These are phyloP conservation scores for Exophiala dermatitidis DNA, from an alignment of 2,329 filamentous ascomycete species.

Conservation along the genomic window DNA sequence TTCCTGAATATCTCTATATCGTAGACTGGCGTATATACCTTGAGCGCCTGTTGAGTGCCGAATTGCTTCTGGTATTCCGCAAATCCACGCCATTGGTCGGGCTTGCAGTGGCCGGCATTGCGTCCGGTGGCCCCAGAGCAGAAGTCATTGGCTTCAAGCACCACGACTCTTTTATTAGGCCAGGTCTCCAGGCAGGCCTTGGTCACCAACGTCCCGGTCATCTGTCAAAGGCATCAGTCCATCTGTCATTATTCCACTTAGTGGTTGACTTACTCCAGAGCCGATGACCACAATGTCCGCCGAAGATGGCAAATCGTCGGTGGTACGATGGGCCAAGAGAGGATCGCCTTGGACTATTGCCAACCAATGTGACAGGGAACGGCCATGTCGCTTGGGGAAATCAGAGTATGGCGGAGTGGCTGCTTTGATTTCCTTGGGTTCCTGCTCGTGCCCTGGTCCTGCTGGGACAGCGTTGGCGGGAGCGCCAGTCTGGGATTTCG, in stretches of 20 bases:
- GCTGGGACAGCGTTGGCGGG: too few relatives aligned
- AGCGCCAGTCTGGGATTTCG: too few relatives aligned
- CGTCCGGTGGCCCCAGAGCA: slow-evolving; percentile 41
- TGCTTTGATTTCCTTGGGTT: too few relatives aligned
- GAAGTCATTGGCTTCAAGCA: slow-evolving; percentile 35
- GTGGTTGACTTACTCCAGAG: slow-evolving; percentile 39
- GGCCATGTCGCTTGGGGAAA: background rate
- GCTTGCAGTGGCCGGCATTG: slow-evolving; percentile 41
- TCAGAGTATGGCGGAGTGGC: background rate
- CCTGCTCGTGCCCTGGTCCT: too few relatives aligned
- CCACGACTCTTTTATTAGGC: slow-evolving; percentile 28
- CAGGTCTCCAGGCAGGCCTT: slow-evolving; percentile 16
- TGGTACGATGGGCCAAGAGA: slow-evolving; percentile 2
- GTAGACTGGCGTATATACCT: background rate
- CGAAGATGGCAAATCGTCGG: slow-evolving; percentile 30
- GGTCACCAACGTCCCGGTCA: slow-evolving; percentile 32
- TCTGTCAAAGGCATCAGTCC: slow-evolving; percentile 29
- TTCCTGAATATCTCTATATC: background rate
- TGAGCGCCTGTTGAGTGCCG: slow-evolving; percentile 1
- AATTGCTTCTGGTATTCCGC: background rate
- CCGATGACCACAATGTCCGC: slow-evolving; percentile 44
- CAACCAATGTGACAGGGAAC: slow-evolving; percentile 1
- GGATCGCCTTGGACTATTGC: background rate
- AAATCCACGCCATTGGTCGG: slow-evolving; percentile 26
- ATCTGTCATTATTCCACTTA: background rate